A percentile compares a stretch with the other conserved stretches of the same genome.
Conservation (phyloP, 306 rosid species). For the Chamaecrista fasciculata region DNA sequence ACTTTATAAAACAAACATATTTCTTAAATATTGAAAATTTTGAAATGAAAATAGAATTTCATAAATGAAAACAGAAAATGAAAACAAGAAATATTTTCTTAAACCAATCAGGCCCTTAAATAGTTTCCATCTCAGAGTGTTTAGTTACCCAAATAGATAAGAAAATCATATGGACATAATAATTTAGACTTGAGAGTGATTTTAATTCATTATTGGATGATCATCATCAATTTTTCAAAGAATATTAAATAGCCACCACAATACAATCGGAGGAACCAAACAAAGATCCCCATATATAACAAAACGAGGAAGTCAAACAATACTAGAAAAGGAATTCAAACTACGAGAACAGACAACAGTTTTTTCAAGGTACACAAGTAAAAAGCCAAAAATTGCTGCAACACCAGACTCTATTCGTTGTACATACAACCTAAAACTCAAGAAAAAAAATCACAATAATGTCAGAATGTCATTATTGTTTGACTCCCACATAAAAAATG, state of each 20-base stretch:
- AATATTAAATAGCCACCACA: background rate
- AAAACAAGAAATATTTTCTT: too few relatives aligned
- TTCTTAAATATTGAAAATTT: too few relatives aligned
- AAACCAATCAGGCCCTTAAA: too few relatives aligned
- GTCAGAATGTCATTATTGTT: background rate
- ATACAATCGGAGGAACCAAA: background rate
- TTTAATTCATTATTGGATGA: background rate
- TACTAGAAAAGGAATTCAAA: background rate
- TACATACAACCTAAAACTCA: background rate
- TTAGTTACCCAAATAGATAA: background rate
- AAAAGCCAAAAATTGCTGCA: background rate
- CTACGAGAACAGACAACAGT: background rate
- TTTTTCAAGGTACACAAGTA: background rate
- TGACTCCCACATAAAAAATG: background rate
- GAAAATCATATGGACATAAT: background rate
- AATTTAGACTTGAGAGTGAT: background rate
- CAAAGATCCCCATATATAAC: background rate
- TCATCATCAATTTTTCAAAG: background rate
- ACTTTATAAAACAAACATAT: too few relatives aligned
- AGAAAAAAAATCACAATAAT: background rate
- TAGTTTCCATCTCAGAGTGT: background rate
- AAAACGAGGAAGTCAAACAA: background rate
- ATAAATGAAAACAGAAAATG: too few relatives aligned
- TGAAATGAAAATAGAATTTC: too few relatives aligned
- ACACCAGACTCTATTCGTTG: background rate